These are phyloP conservation scores for Stachybotrys elegans DNA, from an alignment of 2,329 filamentous ascomycete genomes.

Conservation along the genomic window DNA sequence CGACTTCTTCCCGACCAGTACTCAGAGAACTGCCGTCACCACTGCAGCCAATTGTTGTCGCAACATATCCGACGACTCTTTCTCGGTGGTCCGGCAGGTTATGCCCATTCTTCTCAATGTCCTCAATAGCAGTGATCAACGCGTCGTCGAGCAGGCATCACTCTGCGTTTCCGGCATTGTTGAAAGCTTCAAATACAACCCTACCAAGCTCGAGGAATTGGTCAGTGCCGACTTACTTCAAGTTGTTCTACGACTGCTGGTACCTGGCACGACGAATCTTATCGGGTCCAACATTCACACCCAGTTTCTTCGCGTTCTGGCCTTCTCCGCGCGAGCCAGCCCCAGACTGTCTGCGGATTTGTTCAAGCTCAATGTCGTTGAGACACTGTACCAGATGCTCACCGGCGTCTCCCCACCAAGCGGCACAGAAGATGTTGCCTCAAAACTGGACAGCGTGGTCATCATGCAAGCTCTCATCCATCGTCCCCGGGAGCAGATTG, in stretches of 20 bases:
- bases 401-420: slow-evolving; percentile 90
- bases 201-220: slow-evolving; percentile 84
- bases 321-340: slow-evolving; percentile 85
- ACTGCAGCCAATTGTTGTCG: slow-evolving; percentile 98
- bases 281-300: slow-evolving; percentile 94
- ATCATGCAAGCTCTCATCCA: slow-evolving; percentile 99
- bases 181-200: slow-evolving; percentile 90
- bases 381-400: slow-evolving; percentile 94
- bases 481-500: slow-evolving; percentile 89
- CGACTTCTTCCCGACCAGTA: slow-evolving; percentile 96
- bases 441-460: slow-evolving; percentile 90
- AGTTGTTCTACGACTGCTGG: slow-evolving; percentile 77
- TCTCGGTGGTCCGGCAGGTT: slow-evolving; percentile 84
- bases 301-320: slow-evolving; percentile 86
- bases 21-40: slow-evolving; percentile 91
- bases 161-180: slow-evolving; percentile 93
- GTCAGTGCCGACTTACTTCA: slow-evolving; percentile 83
- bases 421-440: slow-evolving; percentile 70
- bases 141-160: slow-evolving; percentile 94
- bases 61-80: slow-evolving; percentile 92
- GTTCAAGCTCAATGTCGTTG: slow-evolving; percentile 93
- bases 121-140: slow-evolving; percentile 85
- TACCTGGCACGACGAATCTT: slow-evolving; percentile 92
- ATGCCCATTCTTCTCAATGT: slow-evolving; percentile 95
- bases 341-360: slow-evolving; percentile 82